Conservation (phyloP, 768 basidiomycete genomes). For the Lentinula boryana region DNA sequence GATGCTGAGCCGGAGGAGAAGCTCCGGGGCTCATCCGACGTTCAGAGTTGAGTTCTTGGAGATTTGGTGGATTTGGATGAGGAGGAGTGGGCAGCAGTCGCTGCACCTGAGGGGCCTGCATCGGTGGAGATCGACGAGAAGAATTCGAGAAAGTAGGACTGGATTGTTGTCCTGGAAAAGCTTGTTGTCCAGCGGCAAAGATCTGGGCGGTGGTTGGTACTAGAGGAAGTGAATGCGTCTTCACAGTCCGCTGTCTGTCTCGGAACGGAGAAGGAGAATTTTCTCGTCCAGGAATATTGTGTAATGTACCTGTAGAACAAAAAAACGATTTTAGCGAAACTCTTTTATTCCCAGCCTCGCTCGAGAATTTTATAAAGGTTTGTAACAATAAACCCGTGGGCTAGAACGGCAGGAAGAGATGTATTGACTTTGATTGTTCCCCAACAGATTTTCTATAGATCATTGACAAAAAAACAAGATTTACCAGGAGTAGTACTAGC, state of each 20-base stretch:
- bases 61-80: conserved; percentile 30
- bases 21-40: conserved; percentile 17
- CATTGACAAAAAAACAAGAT: conserved; percentile 19
- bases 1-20: conserved; percentile 15
- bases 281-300: conserved; percentile 36
- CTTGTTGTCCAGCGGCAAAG: conserved; percentile 36
- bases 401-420: background rate
- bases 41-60: conserved; percentile 22
- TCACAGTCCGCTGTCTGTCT: conserved; percentile 47
- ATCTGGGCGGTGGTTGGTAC: conserved; percentile 53
- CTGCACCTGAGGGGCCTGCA: conserved; percentile 21
- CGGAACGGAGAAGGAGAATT: conserved; percentile 43
- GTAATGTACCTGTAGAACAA: conserved; percentile 30
- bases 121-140: conserved; percentile 33
- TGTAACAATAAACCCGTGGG: background rate
- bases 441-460: conserved; percentile 16
- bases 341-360: background rate
- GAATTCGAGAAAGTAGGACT: conserved; percentile 38
- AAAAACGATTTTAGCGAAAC: conserved; percentile 5
- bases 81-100: conserved; percentile 38
- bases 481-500: conserved; percentile 35
- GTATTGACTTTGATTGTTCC: background rate
- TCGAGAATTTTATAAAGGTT: background rate
- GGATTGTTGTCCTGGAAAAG: conserved; percentile 34
- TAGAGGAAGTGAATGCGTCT: conserved; percentile 57